Evolutionary conservation across 148 eudicot species (phyloP), one percentile per base, ranked within the genome.

Genomic region (Spergularia marina): DNA sequence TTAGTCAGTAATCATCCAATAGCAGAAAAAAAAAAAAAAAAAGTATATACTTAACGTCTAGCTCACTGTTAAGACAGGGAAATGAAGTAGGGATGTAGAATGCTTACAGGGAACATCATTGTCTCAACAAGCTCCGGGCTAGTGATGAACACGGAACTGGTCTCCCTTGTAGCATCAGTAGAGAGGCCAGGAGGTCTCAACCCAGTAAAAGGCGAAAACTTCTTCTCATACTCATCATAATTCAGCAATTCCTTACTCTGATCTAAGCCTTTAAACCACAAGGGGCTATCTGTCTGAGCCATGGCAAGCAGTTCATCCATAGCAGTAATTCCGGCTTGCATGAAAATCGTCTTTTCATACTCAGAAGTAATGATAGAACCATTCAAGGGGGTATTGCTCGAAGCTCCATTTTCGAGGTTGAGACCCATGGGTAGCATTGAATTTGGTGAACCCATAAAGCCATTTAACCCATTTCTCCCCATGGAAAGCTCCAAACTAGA

Each of bases 221-320:
- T 71, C 74, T 82, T 84, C 36, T 40, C 49, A 78, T 91, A 94
- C 77, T 87, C 97, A 5, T 91, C 91, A 47, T 78, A 56, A 64
- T 91, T 89, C 40, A 94, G 60, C 13, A 54, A 25, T 73, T 94
- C 93, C 56, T 79, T 84, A 16, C 74, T 85, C 61, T 89, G 91
- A 69, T 82, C 89, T 53, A 78, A 49, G 76, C 77, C 81, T 60
- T 75, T 82, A 15, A 82, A 70, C 97, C 98, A 94, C 36, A 94
- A 80, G 39, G 93, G 84, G 78, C 70, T 71, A 78, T 91, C 89
- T 20, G 63, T 56, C 73, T 87, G 84, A 68, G 87, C 88, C 80
- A 94, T 73, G 79, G 84, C 86, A 16, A 91, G 36, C 74, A 90
- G 61, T 78, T 91, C 97, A 71, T 89, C 91, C 91, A 91, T 89